A percentile compares a stretch with the other conserved stretches of the same genome.
phyloP scores from a whole-genome alignment of 441 rosid genomes.

The Kokia cookei region DNA sequence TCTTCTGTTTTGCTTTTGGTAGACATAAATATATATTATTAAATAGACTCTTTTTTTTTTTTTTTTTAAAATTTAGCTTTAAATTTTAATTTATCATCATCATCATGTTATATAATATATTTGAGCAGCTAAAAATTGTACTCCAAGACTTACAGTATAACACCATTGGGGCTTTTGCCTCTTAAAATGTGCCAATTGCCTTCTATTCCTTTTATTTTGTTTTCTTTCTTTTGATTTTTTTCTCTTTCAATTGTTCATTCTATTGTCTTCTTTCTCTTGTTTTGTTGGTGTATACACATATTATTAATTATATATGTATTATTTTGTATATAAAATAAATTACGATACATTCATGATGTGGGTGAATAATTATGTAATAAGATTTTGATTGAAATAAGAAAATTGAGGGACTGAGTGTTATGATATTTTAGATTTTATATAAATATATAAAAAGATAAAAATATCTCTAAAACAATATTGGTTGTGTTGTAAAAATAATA shows the following conservation, averaged over 20 bases:
- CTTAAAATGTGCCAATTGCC: conserved; percentile 27
- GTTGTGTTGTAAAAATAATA: too few species aligned
- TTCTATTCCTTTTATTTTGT: conserved; percentile 17
- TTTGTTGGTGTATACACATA: neutral
- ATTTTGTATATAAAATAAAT: too few species aligned
- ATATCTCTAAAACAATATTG: too few species aligned
- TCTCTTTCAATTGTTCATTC: conserved; percentile 13
- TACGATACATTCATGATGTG: too few species aligned
- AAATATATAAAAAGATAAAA: too few species aligned
- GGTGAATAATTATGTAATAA: too few species aligned
- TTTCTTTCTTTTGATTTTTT: conserved; percentile 18
- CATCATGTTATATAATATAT: neutral
- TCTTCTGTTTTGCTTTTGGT: neutral
- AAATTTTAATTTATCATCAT: neutral
- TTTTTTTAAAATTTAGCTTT: neutral
- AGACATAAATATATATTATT: neutral
- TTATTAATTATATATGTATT: neutral
- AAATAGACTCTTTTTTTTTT: neutral
- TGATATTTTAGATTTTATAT: too few species aligned
- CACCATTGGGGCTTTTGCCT: conserved; percentile 24
- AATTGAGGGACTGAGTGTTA: too few species aligned
- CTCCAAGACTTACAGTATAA: conserved; percentile 12
- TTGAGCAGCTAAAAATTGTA: conserved; percentile 15
- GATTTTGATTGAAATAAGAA: too few species aligned
- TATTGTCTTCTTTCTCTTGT: too few species aligned